Base-by-base conservation (phyloP, 2,329 filamentous ascomycete genomes). In the Pyrenophora graminea region DNA sequence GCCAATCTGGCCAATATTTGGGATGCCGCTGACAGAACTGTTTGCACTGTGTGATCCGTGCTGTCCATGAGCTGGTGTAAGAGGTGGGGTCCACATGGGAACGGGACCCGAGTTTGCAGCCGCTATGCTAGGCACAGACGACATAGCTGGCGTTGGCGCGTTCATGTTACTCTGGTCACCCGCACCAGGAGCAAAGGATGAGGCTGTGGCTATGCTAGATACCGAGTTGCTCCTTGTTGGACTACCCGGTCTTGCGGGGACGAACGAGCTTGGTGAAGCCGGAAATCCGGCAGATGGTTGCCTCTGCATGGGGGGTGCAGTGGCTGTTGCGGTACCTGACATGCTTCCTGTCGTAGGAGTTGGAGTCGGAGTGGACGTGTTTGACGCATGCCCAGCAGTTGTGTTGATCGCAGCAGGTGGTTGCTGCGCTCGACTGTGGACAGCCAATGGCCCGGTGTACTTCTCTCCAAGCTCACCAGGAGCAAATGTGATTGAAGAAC, bases 31-130 rank as follows among this genome's bases (percentile, higher is more conserved):
- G 23, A 79, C 72, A n/a, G 77, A 78, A 58, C 78, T 82, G 38
- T 79, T 78, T 4, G 82, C 80, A 63, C 82, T 84, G 43, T 84
- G 81, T 5, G 48, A 73, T 4, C 73, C 70, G 45, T 64, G 65
- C 31, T 72, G 70, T 36, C 69, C 63, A 54, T 69, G 73, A 51
- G 83, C 77, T 5, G 93, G 93, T 3, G 93, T 97, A 71, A 96
- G 89, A 1, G 93, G 94, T 2, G 94, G 93, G 6, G 93, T 97
- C 32, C 89, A 90, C 64, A 96, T 84, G 0, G 91, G 89, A 12
- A 77, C 71, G n/a, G 72, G 71, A 1, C 80, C 81, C 1, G 88
- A 89, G 57, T 87, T 88, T 8, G 88, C 79, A 5, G 90, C 90
- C 10, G 89, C 85, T 21, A 96, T 84, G 45, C 86, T 82, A 0